A percentile compares a stretch with the other conserved stretches of the same genome.
phyloP scores from a whole-genome alignment of 2,329 filamentous ascomycete species.

The Cytospora chrysosperma region DNA sequence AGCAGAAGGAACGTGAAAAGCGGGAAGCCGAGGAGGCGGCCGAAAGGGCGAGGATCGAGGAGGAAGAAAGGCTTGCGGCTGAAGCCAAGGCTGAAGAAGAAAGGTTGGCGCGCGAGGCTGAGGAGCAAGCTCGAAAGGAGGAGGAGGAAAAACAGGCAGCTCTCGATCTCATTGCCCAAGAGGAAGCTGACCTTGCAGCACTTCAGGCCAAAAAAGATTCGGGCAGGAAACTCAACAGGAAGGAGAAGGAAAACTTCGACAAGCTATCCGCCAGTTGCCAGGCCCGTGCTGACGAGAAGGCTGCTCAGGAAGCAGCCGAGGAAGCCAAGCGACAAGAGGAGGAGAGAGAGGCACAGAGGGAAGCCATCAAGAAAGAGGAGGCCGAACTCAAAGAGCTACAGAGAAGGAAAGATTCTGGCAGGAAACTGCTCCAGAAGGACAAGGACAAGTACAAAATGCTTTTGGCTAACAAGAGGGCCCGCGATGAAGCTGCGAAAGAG shows the following conservation, averaged over 20 bases:
- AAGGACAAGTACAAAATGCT: constrained; percentile 22
- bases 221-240: constrained; percentile 18
- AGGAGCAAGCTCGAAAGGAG: constrained; percentile 18
- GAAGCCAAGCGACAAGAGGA: constrained; percentile 23
- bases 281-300: constrained; percentile 24
- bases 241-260: constrained; percentile 18
- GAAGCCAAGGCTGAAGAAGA: constrained; percentile 23
- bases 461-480: constrained; percentile 21
- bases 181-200: constrained; percentile 21
- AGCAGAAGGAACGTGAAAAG: constrained; percentile 26
- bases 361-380: constrained; percentile 23
- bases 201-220: constrained; percentile 23
- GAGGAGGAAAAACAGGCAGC: constrained; percentile 23
- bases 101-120: constrained; percentile 20
- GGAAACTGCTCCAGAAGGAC: constrained; percentile 22
- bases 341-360: constrained; percentile 18
- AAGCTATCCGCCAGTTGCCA: constrained; percentile 22
- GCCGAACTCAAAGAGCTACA: constrained; percentile 29
- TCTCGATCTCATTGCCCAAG: constrained; percentile 20
- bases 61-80: constrained; percentile 23
- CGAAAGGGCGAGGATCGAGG: constrained; percentile 17
- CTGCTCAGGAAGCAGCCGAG: constrained; percentile 23
- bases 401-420: constrained; percentile 26
- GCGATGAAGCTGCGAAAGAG: constrained; percentile 19
- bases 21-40: constrained; percentile 24